Evolutionary conservation across 1,284 basidiomycete species (phyloP).

Genomic region (Apiotrichum gamsii): DNA sequence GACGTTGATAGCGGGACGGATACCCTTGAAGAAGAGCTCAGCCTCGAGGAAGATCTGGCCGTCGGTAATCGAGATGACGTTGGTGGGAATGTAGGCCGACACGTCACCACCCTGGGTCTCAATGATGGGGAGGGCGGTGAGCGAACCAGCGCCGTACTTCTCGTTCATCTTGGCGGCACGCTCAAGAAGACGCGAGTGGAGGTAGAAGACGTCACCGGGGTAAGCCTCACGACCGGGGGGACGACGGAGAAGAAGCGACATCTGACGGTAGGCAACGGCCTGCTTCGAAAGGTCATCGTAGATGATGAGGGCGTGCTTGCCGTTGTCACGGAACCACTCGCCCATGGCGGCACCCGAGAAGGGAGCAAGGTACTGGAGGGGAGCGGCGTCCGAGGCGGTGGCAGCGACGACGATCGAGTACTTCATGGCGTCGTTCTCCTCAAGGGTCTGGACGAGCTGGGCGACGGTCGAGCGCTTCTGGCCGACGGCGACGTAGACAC

Average conservation of each 20-base stretch:
- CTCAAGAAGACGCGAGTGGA: conserved; percentile 99
- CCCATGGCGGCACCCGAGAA: conserved; percentile 99
- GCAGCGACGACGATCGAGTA: conserved; percentile 98
- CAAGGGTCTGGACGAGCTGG: conserved; percentile 97
- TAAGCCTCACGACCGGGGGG: conserved; percentile 99
- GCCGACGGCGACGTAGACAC: conserved; percentile 98
- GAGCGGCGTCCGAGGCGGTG: conserved; percentile 97
- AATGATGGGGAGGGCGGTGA: conserved; percentile 98
- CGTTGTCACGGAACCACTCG: conserved; percentile 99
- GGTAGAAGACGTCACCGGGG: conserved; percentile 99
- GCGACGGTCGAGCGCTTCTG: conserved; percentile 99
- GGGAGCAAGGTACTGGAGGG: conserved; percentile 96
- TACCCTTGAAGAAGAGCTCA: conserved; percentile 99
- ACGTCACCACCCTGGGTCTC: conserved; percentile 99
- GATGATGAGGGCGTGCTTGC: conserved; percentile 91
- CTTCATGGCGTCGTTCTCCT: conserved; percentile 99
- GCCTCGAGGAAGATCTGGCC: conserved; percentile 99
- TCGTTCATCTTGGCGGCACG: conserved; percentile 99
- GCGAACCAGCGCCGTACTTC: conserved; percentile 92
- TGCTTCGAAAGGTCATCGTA: conserved; percentile 99
- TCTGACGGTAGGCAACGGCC: conserved; percentile 99
- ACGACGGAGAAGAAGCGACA: conserved; percentile 98
- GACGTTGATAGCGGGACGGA: conserved; percentile 98
- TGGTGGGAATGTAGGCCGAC: conserved; percentile 81
- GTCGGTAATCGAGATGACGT: conserved; percentile 95